Conservation (phyloP, 495 filamentous ascomycete genomes). For the Aspergillus heteromorphus region DNA sequence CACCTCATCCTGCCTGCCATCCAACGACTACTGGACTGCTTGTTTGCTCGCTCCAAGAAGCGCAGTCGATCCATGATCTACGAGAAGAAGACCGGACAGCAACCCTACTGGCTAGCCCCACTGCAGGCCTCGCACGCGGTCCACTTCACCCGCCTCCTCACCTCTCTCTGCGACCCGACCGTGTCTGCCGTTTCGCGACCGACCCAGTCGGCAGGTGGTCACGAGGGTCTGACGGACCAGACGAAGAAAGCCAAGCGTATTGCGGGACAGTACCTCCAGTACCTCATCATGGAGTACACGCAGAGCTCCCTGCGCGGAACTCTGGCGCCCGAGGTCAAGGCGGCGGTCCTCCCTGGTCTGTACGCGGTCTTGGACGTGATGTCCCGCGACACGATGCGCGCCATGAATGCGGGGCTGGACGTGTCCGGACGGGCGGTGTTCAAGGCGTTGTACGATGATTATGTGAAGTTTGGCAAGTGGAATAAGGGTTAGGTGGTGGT, state of each 20-base stretch:
- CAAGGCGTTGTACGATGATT: slow-evolving; percentile 65
- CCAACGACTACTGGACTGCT: slow-evolving; percentile 55
- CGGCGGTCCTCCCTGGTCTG: slow-evolving; percentile 64
- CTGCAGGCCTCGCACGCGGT: slow-evolving; percentile 49
- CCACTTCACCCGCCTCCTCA: slow-evolving; percentile 65
- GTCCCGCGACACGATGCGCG: slow-evolving; percentile 55
- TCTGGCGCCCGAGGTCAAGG: slow-evolving; percentile 55
- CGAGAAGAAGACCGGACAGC: slow-evolving; percentile 17
- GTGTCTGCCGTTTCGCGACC: slow-evolving; percentile 60
- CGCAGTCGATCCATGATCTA: slow-evolving; percentile 35
- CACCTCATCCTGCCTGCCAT: slow-evolving; percentile 62
- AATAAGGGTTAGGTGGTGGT: slow-evolving; percentile 40
- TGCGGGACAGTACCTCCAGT: slow-evolving; percentile 69
- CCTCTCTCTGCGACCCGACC: slow-evolving; percentile 72
- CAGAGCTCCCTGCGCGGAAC: slow-evolving; percentile 55
- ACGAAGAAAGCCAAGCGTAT: slow-evolving; percentile 70
- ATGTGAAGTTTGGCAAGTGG: slow-evolving; percentile 66
- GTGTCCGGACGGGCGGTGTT: slow-evolving; percentile 63
- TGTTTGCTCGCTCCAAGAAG: slow-evolving; percentile 53
- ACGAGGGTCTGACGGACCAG: slow-evolving; percentile 60
- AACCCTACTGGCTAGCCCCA: slow-evolving; percentile 44
- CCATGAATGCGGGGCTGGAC: slow-evolving; percentile 66
- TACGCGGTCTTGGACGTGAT: slow-evolving; percentile 68
- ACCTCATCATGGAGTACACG: slow-evolving; percentile 67
- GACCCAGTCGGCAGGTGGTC: slow-evolving; percentile 26